Base-by-base conservation (phyloP, 495 filamentous ascomycete species). In the Chlorociboria aeruginascens region DNA sequence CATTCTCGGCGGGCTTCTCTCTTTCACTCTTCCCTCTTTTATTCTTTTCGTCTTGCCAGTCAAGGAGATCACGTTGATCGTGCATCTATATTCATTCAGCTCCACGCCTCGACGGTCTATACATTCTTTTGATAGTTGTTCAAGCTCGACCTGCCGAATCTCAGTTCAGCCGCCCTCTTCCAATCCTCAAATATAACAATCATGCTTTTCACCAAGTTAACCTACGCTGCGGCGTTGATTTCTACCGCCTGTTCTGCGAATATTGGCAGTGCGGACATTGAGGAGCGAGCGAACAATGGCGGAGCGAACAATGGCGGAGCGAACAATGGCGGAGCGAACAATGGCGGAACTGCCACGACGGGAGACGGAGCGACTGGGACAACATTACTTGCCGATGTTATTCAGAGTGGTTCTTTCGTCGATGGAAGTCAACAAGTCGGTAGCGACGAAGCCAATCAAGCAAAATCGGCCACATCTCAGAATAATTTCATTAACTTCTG, bases 401-500 rank as follows among this genome's bases (percentile, higher is more conserved):
- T 59, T 36, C 56, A 59, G 40, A 55, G 49, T 16, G 56, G 56
- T 32, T 55, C 52, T 11, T 53, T 51, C 37, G 42, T 41, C 14
- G 46, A 55, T 53, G 56, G 56, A 34, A 50, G 45, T 14, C 9
- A 49, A 8, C 52, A 50, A 31, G 46, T 54, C 47, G 56, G 56
- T 16, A n/a, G 43, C 25, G 37, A 20, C 29, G 56, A 55, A 13
- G 50, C 39, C 40, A 47, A 44, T 10, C 52, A 59, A 33, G 56
- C 56, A 32, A 9, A 33, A 17, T 59, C 56, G 7, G 7, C 31
- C 17, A 55, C 52, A 36, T 59, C 56, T 28, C 8, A 43, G 13
- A 57, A 57, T 45, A 85, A 85, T 63, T 82, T 83, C 67, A 81
- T 82, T 68, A 83, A 83, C 65, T 77, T 78, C 60, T 83, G 82